Evolutionary conservation across 2,329 filamentous ascomycete genomes (phyloP), one percentile per base, ranked within the genome.

Genomic region (Ophiostoma angusticollis): DNA sequence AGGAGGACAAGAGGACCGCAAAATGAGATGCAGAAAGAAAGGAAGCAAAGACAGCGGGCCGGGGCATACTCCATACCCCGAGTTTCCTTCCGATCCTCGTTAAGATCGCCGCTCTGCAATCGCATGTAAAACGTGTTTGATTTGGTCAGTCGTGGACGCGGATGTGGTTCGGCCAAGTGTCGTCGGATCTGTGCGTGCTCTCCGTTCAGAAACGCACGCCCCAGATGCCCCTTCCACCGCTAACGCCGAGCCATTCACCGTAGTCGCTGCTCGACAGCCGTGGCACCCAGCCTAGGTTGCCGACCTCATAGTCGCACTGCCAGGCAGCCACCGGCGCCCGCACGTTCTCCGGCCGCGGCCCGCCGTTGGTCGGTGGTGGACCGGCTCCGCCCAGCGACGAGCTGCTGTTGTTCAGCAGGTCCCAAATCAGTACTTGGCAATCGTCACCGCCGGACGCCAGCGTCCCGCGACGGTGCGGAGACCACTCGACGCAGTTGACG

Each of bases 401-500:
- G 58, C 68, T 47, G 58, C 63, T 54, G 59, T 70, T 70, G 51
- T 82, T 89, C 47, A 95, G 70, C 9, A 98, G 67, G 58, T 98
- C 91, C 91, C 91, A 98, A 13, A 95, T 70, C 23, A 96, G 68
- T 2, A 96, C 89, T 49, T 91, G 74, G 47, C 78, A 89, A 58
- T 98, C 91, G 52, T 98, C 91, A 6, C 72, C 91, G 24, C 91
- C 91, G 1, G 85, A 93, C 13, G 89, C 89, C 14, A 98, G 73
- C 48, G 87, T 82, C 18, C 91, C 91, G 51, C 91, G 73, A 43
- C 87, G 74, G 35, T 36, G 40, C 0, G 86, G 89, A 8, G 85
- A 93, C 91, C 91, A 98, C 62, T 98, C 91, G 43, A 96, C 82
- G 52, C 83, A 91, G 61, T 93, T 96, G 41, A 98, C 73, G 7